Evolutionary conservation across 225 moss, liverwort and hornwort genomes (phyloP).

Genomic region (Takakia lepidozioides): DNA sequence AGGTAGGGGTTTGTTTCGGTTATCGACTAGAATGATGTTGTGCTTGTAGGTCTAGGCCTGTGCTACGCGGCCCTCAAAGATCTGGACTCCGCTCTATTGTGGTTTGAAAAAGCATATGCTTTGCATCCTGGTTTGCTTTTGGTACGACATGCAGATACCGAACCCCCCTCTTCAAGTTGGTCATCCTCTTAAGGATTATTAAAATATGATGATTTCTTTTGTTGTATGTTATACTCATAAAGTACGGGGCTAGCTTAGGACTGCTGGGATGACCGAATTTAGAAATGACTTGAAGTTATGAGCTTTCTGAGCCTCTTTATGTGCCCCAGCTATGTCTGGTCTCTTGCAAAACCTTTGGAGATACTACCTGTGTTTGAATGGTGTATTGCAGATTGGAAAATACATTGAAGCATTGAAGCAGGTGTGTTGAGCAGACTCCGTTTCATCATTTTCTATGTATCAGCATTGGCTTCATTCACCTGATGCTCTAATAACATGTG

Average conservation of each 20-base stretch:
- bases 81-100: slow-evolving; percentile 40
- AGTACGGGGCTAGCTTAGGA: too few species aligned
- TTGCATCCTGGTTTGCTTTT: slow-evolving; percentile 52
- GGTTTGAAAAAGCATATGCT: slow-evolving; percentile 50
- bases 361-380: not conserved
- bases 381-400: slow-evolving; percentile 36
- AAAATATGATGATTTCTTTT: too few species aligned
- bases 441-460: too few species aligned
- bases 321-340: too few species aligned
- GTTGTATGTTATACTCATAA: too few species aligned
- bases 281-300: not conserved
- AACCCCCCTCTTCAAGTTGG: too few species aligned
- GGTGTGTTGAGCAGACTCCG: too few species aligned
- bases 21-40: not conserved
- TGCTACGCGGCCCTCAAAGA: slow-evolving; percentile 51
- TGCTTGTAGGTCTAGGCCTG: slow-evolving; percentile 42
- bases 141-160: slow-evolving; percentile 13
- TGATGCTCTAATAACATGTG: too few species aligned
- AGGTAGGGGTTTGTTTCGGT: too few species aligned
- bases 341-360: not conserved
- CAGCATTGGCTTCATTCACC: too few species aligned
- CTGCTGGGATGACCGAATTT: too few species aligned
- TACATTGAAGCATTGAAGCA: slow-evolving; percentile 50
- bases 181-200: too few species aligned
- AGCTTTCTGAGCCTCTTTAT: not conserved